Conservation (phyloP, 805 yeast genomes). For the Yarrowia yakushimensis region DNA sequence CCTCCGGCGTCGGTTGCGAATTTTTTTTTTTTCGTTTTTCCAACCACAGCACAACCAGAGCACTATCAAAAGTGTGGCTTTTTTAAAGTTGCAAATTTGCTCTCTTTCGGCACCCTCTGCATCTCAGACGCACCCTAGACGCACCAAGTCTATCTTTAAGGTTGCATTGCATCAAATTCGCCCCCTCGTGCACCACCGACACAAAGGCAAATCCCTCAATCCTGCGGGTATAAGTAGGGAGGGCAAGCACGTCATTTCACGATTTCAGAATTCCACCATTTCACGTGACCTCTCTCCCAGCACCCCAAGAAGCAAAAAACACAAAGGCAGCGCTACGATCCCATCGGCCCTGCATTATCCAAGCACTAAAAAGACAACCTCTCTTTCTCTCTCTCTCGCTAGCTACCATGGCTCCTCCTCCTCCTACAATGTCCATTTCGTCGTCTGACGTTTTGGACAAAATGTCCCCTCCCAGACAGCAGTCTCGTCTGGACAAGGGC, state of each 20-base stretch:
- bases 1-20: neutral
- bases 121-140: neutral
- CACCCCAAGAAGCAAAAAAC: neutral
- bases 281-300: conserved; percentile 27
- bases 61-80: conserved; percentile 6
- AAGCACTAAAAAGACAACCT: neutral
- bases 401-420: neutral
- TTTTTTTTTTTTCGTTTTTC: neutral
- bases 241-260: conserved; percentile 23
- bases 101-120: neutral
- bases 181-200: neutral
- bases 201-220: neutral
- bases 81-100: neutral
- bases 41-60: neutral
- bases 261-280: conserved; percentile 23
- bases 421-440: neutral
- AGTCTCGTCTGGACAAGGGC: neutral
- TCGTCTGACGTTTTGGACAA: neutral
- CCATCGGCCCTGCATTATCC: conserved; percentile 23
- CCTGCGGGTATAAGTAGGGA: conserved; percentile 21
- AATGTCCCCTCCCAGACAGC: neutral
- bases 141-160: neutral
- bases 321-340: conserved; percentile 10
- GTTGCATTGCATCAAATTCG: neutral
- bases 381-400: neutral